Percentiles rank a stretch among this genome's conserved stretches.
Evolutionary conservation across 257 asterid genomes (phyloP).

Genomic region (Solanum commersonii): DNA sequence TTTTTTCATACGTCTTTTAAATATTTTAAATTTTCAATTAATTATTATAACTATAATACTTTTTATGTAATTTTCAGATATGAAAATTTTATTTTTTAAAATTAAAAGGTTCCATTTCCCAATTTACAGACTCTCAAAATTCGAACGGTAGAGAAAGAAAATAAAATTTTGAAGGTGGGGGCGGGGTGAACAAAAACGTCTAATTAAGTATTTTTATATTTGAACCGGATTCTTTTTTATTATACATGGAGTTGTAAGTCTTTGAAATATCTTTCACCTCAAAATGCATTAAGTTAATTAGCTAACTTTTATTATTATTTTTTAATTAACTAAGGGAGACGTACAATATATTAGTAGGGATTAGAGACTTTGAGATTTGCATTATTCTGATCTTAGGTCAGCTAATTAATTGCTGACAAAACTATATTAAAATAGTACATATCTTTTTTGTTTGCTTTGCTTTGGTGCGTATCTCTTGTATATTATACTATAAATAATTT

Average conservation of each 20-base stretch:
- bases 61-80: no score
- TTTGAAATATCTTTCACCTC: neutral
- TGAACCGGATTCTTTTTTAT: neutral
- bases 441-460: neutral
- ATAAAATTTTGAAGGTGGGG: neutral
- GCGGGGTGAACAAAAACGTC: neutral
- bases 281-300: neutral
- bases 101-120: no score
- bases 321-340: neutral
- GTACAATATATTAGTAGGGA: neutral
- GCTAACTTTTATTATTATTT: neutral
- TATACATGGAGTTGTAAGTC: neutral
- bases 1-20: neutral
- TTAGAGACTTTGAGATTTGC: neutral
- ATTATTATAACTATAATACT: no score
- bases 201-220: neutral
- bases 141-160: neutral
- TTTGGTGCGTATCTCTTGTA: neutral
- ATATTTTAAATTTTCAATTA: no score
- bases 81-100: no score
- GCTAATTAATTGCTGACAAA: neutral
- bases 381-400: neutral
- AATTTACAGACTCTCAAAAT: neutral
- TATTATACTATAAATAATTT: neutral
- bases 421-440: neutral